Evolutionary conservation across 208 protist species (phyloP), one percentile per base, ranked within the genome.

Genomic region (Trypanosoma congolense): DNA sequence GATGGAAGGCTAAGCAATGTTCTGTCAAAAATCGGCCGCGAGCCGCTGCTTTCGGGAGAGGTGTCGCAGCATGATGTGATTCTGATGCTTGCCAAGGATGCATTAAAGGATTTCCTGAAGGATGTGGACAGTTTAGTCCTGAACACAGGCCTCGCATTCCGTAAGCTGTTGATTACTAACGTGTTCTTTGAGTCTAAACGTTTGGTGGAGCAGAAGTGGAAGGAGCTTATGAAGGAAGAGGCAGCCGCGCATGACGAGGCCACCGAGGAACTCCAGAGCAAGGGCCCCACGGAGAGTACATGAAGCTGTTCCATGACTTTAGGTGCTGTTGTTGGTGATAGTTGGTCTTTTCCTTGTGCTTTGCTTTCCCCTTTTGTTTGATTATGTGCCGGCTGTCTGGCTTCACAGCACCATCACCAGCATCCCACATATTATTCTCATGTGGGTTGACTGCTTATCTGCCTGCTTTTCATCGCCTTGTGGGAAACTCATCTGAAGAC

Each of bases 41-140:
- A 91, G 64, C 80, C 83, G 31, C 61, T 93, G 19, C 66, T 84
- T 8, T 60, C 68, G 0, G 78, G 83, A 0, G 72, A 87, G 53
- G 65, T 84, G 3, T 77, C 60, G n/a, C 43, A 72, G 59, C 49
- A 52, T 3, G 76, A 87, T 45, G 72, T 93, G 4, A 67, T 63
- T 16, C 48, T 85, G 41, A 57, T 93, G 71, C 76, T 93, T 1
- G 83, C 87, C 24, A 87, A 93, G 73, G 87, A 93, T 42, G 83
- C 87, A 21, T 50, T 93, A 46, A 93, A 93, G 70, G 87, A 93
- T 50, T 93, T 90, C 54, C 64, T 93, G n/a, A 93, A 91, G 70
- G 80, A 91, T 19, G 67, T 70, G 38, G 83, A 90, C 28, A 49
- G 52, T 12, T 52, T 88, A n/a, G 81, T 91, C 35, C 70, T 93